Base-by-base conservation (phyloP, 2,329 filamentous ascomycete species). In the Capronia coronata region DNA sequence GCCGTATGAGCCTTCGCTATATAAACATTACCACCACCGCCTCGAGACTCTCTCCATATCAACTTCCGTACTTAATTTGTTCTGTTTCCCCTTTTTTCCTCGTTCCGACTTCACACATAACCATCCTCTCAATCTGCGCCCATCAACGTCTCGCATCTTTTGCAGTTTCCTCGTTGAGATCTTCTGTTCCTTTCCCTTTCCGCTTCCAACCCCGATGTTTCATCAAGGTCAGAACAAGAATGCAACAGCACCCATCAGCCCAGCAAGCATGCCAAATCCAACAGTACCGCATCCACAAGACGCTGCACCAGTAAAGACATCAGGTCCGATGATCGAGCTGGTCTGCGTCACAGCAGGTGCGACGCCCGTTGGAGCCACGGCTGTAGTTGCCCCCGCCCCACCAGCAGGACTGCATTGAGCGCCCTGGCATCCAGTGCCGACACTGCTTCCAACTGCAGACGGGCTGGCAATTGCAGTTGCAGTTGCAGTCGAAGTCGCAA, bases 281-380 rank as follows among this genome's bases (percentile, higher is more conserved):
- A 32, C 9, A 48, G 61, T 61, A 6, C 48, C 56, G 2, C 61
- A 61, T 40, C 60, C 49, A 8, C 8, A 14, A 9, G 38, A 41
- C 18, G 63, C 63, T 30, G 60, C 61, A 2, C 67, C 63, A 7
- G 58, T 65, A 51, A 70, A 70, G 14, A 49, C 65, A 6, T 65
- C 67, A 0, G 65, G 62, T 4, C 67, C 64, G 2, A 61, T 60
- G 4, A 46, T 49, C 7, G 57, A 37, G 11, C 29, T 42, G 7
- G 39, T 44, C 18, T 29, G 19, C 4, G 50, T 16, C 7, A 32
- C 30, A 19, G n/a, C 27, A 44, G 16, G 19, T 13, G 41, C 39
- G 16, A 47, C 35, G 29, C 22, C 19, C 16, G 32, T 40, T 6
- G 34, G 13, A 8, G 21, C 40, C 11, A 41, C 48, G 37, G 37